Evolutionary conservation across 345 rosid species (phyloP).

Genomic region (Gossypium bickii): DNA sequence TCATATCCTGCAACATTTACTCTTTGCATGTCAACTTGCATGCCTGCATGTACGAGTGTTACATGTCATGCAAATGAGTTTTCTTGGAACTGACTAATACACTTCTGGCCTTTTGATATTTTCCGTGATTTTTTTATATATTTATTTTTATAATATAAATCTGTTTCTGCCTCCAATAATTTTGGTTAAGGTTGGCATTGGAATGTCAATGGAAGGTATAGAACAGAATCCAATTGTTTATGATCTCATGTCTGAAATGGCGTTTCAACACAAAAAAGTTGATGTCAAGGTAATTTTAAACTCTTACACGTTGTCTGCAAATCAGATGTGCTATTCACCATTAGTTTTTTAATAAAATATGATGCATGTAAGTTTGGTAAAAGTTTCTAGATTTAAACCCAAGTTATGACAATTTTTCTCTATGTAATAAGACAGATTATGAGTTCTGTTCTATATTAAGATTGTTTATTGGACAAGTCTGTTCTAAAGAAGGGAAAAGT

Average conservation of each 20-base stretch:
- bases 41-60: background rate
- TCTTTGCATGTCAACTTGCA: background rate
- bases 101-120: background rate
- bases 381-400: background rate
- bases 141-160: background rate
- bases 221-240: conserved; percentile 74
- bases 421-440: background rate
- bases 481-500: background rate
- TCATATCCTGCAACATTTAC: background rate
- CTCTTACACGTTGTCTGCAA: background rate
- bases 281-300: conserved; percentile 49
- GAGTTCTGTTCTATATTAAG: background rate
- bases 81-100: conserved; percentile 1
- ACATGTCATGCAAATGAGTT: background rate
- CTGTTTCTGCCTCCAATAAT: conserved; percentile 18
- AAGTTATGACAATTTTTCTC: background rate
- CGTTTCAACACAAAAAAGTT: conserved; percentile 53
- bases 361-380: background rate
- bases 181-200: conserved; percentile 59
- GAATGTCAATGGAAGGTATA: conserved; percentile 82
- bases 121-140: background rate
- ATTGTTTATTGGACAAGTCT: background rate
- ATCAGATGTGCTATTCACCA: background rate
- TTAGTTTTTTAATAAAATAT: background rate
- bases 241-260: conserved; percentile 80